phyloP scores from a whole-genome alignment of 371 early-diverging fungal species.

The Funneliformis caledonium region DNA sequence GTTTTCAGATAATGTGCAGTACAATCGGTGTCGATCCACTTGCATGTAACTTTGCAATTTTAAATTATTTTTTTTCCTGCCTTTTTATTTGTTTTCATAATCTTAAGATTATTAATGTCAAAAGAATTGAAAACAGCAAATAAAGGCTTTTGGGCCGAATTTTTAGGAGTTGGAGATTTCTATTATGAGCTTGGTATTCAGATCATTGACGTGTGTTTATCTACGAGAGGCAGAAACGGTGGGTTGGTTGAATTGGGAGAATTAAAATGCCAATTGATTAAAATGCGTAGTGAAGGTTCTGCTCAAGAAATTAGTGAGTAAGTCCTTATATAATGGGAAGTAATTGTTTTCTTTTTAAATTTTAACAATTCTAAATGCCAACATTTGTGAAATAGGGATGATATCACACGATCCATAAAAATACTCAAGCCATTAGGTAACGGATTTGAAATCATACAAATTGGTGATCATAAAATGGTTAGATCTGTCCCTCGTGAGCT shows the following conservation, averaged over 20 bases:
- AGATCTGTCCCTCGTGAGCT: constrained; percentile 91
- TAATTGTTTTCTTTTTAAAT: neutral
- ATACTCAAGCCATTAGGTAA: constrained; percentile 83
- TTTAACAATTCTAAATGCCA: neutral
- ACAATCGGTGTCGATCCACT: constrained; percentile 95
- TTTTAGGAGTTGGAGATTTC: constrained; percentile 96
- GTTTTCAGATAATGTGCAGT: constrained; percentile 93
- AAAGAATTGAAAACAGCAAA: constrained; percentile 63
- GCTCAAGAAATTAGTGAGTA: constrained; percentile 51
- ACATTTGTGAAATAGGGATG: constrained; percentile 60
- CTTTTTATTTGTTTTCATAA: neutral
- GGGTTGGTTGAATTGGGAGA: constrained; percentile 88
- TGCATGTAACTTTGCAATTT: constrained; percentile 65
- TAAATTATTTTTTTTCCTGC: constrained; percentile 1
- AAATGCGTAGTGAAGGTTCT: constrained; percentile 60
- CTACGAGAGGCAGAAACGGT: constrained; percentile 83
- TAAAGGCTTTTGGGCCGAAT: constrained; percentile 93
- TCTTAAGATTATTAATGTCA: neutral
- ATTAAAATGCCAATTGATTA: constrained; percentile 68
- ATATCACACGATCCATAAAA: constrained; percentile 85
- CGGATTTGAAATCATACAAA: constrained; percentile 80
- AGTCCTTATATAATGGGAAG: constrained; percentile 15
- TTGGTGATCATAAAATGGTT: constrained; percentile 82
- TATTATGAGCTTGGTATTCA: constrained; percentile 96
- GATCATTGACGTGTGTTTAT: constrained; percentile 86